Evolutionary conservation across 495 filamentous ascomycete genomes (phyloP), one percentile per base, ranked within the genome.

Genomic region (Penicillium manginii): DNA sequence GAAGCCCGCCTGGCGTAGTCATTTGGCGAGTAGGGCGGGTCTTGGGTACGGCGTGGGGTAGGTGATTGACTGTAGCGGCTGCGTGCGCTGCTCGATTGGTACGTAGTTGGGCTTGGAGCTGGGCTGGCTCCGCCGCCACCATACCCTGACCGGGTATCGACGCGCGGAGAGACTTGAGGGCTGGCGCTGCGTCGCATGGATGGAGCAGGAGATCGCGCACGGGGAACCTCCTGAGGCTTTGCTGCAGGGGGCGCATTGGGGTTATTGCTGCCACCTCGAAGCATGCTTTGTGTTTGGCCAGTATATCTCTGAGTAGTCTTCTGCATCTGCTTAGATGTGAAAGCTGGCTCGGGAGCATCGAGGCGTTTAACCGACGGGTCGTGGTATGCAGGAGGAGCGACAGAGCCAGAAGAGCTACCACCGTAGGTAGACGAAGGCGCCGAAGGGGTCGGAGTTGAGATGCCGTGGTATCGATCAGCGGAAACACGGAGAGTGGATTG

Each of bases 241-340:
- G 39, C 59, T 65, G 45, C 62, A 71, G 45, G 43, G 52, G 67
- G 63, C 8, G 69, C 47, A 15, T 70, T 52, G 9, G 75, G 68
- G 37, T 67, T 66, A 56, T 73, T 70, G 58, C 64, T 65, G 48
- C 70, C 65, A n/a, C 74, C 79, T 9, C 83, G 81, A 65, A 96
- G 91, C 84, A 97, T 88, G 63, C 83, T 89, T 52, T 90, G 86
- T 8, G 88, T 89, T 72, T 97, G 89, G 52, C 88, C 86, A 45
- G 90, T 84, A 68, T 94, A 97, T 65, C 89, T 89, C 54, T 93
- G 86, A 1, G 91, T 92, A 12, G 93, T 89, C 65, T 94, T 88
- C 62, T 97, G 88, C 96, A 99, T 99, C 46, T 93, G 88, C 53
- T 87, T 87, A 8, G 90, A 88, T 0, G 96, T 98, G 59, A 93